These are phyloP conservation scores for Sarocladium brachiariae DNA, from an alignment of 2,329 filamentous ascomycete species.

Conservation along the genomic window DNA sequence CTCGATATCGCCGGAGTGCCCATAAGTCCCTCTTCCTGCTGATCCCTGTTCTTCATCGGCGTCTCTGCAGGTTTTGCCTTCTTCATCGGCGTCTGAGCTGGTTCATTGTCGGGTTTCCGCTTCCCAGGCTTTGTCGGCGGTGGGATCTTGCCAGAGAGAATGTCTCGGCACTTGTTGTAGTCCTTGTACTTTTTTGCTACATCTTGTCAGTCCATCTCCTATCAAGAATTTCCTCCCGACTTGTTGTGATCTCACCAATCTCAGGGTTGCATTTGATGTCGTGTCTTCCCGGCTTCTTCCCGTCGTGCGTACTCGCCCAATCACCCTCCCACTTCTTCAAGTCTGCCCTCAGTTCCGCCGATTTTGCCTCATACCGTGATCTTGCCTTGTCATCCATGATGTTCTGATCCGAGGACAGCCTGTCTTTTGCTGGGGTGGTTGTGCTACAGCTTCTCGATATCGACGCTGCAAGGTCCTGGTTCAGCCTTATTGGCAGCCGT, in stretches of 20 bases:
- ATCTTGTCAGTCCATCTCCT: slow-evolving; percentile 8
- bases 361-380: slow-evolving; percentile 40
- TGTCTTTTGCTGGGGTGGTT: background rate
- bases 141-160: slow-evolving; percentile 46
- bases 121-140: slow-evolving; percentile 32
- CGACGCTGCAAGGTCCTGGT: no score
- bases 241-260: slow-evolving; percentile 49
- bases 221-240: background rate
- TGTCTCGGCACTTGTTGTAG: slow-evolving; percentile 60
- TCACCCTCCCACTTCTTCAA: slow-evolving; percentile 69
- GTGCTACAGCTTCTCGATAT: no score
- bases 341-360: slow-evolving; percentile 54
- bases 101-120: slow-evolving; percentile 29
- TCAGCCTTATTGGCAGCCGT: no score
- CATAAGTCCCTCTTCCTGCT: slow-evolving; percentile 38
- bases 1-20: slow-evolving; percentile 50
- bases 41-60: slow-evolving; percentile 33
- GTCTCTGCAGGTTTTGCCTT: slow-evolving; percentile 40
- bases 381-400: slow-evolving; percentile 41
- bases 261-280: slow-evolving; percentile 68
- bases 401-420: no score
- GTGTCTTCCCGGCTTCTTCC: slow-evolving; percentile 63
- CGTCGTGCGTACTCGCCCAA: slow-evolving; percentile 55
- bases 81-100: slow-evolving; percentile 44
- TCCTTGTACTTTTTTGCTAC: slow-evolving; percentile 69